Evolutionary conservation across 2,329 filamentous ascomycete genomes (phyloP).

Genomic region (Ophiostoma angusticollis): DNA sequence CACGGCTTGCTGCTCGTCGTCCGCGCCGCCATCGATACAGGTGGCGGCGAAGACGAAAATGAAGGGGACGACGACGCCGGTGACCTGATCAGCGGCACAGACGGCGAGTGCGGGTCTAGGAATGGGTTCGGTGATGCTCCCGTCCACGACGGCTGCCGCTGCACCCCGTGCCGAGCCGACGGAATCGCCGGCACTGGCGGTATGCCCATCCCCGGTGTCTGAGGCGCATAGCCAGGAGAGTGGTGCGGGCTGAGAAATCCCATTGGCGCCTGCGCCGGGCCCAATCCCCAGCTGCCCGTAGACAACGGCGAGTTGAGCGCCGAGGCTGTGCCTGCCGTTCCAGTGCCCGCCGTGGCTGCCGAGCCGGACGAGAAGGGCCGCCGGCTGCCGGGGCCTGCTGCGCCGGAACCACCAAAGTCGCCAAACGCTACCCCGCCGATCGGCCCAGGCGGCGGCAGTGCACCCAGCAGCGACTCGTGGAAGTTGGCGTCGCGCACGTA

Average conservation of each 20-base stretch:
- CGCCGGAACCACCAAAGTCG: constrained; percentile 19
- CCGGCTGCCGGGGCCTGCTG: constrained; percentile 20
- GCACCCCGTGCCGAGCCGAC: background rate
- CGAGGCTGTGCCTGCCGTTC: constrained; percentile 11
- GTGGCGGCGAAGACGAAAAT: constrained; percentile 7
- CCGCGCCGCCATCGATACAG: constrained; percentile 7
- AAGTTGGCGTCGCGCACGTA: constrained; percentile 82
- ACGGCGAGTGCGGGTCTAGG: constrained; percentile 2
- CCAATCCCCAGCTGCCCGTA: constrained; percentile 8
- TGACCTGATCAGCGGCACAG: too few relatives aligned
- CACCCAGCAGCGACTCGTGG: constrained; percentile 59
- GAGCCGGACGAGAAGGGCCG: constrained; percentile 24
- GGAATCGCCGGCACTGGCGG: too few relatives aligned
- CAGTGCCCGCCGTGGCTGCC: constrained; percentile 13
- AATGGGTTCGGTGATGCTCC: constrained; percentile 11
- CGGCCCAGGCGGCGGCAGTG: constrained; percentile 33
- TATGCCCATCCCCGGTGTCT: too few relatives aligned
- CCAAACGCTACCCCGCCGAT: constrained; percentile 24
- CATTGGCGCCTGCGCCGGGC: constrained; percentile 14
- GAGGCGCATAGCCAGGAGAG: constrained; percentile 4
- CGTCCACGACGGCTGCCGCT: background rate
- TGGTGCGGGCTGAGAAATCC: constrained; percentile 17
- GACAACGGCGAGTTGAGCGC: constrained; percentile 14
- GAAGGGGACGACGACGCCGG: constrained; percentile 3
- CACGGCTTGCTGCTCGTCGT: too few relatives aligned